phyloP scores from a whole-genome alignment of 108 stramenopile genomes.

The Cyclotella choctawhatcheeana region DNA sequence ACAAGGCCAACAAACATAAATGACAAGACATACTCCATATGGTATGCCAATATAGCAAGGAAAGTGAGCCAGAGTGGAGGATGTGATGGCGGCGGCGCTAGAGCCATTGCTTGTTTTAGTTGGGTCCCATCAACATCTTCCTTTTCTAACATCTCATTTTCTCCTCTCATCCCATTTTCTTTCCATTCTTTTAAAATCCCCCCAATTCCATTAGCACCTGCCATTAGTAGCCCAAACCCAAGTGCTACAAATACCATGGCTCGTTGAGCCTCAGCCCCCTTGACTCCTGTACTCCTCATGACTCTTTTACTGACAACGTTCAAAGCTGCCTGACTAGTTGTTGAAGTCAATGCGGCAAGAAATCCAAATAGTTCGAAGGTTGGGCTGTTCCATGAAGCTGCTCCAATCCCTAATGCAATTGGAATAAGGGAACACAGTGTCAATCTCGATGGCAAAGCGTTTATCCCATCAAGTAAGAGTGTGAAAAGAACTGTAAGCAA shows the following conservation, averaged over 20 bases:
- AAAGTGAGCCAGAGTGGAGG: constrained; percentile 65
- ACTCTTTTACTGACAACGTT: constrained; percentile 71
- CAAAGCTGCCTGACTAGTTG: constrained; percentile 69
- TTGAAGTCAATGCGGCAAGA: constrained; percentile 66
- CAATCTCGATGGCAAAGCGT: constrained; percentile 55
- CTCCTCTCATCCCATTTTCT: constrained; percentile 8
- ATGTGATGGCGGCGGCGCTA: constrained; percentile 15
- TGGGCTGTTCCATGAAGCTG: constrained; percentile 78
- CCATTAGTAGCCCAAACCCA: constrained; percentile 51
- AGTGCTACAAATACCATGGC: constrained; percentile 79
- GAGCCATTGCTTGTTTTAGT: constrained; percentile 22
- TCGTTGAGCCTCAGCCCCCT: constrained; percentile 67
- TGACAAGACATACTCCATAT: constrained; percentile 75
- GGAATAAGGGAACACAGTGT: constrained; percentile 72
- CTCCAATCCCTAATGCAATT: constrained; percentile 75
- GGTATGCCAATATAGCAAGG: constrained; percentile 68
- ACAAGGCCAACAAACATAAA: constrained; percentile 78
- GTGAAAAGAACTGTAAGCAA: constrained; percentile 74
- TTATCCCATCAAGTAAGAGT: constrained; percentile 60
- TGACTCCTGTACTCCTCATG: constrained; percentile 58
- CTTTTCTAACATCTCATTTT: not conserved
- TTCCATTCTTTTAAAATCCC: constrained; percentile 33
- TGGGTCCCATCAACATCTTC: not conserved
- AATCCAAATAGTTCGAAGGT: constrained; percentile 76
- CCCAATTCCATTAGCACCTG: constrained; percentile 32